These are phyloP conservation scores for Chrysoporthe deuterocubensis DNA, from an alignment of 2,329 filamentous ascomycete species.

Conservation along the genomic window DNA sequence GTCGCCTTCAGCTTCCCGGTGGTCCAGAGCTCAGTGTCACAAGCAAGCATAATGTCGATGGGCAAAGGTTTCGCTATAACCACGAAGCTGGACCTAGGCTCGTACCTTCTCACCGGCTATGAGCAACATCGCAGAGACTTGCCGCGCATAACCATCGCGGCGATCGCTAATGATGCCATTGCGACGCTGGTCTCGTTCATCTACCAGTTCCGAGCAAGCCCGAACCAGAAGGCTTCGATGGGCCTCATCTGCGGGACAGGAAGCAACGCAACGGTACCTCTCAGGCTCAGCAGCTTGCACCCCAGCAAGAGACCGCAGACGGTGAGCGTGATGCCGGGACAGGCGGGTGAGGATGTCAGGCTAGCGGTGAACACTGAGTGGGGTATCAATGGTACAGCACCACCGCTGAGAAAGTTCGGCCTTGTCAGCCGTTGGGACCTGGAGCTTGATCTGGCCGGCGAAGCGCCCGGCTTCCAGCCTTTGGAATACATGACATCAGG, in stretches of 20 bases:
- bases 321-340: constrained; percentile 53
- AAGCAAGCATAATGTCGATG: constrained; percentile 69
- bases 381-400: constrained; percentile 77
- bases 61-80: constrained; percentile 71
- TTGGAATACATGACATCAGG: constrained; percentile 86
- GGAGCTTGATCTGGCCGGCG: constrained; percentile 67
- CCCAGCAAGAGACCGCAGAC: constrained; percentile 61
- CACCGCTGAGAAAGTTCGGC: constrained; percentile 63
- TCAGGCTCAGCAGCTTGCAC: constrained; percentile 66
- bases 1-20: constrained; percentile 75
- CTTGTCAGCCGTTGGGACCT: constrained; percentile 75
- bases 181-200: constrained; percentile 79
- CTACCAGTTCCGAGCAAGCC: constrained; percentile 67
- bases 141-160: constrained; percentile 71
- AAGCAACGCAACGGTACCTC: constrained; percentile 78
- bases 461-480: constrained; percentile 76
- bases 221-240: constrained; percentile 71
- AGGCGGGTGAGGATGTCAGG: constrained; percentile 55
- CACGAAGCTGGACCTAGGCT: constrained; percentile 62
- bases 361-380: constrained; percentile 84
- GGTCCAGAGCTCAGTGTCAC: constrained; percentile 64
- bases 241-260: constrained; percentile 82
- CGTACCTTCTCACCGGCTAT: constrained; percentile 63
- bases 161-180: constrained; percentile 82
- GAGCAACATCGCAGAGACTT: constrained; percentile 51